phyloP scores from a whole-genome alignment of 805 yeast genomes.

The Monosporozyma siamensis region DNA sequence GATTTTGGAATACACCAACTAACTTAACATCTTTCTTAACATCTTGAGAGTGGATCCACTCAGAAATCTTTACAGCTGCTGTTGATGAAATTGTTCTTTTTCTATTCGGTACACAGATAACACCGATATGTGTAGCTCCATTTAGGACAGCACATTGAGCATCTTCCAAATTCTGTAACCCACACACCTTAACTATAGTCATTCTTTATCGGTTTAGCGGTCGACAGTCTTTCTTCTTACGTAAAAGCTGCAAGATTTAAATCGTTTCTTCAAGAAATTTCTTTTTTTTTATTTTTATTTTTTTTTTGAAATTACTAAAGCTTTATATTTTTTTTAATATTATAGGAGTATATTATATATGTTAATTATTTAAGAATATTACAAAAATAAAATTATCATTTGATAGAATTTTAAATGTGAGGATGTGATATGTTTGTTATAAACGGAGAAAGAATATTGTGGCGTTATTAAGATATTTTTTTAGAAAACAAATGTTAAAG shows the following conservation, averaged over 20 bases:
- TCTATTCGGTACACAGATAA: conserved; percentile 78
- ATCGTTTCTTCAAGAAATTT: too few relatives aligned
- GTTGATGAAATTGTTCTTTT: conserved; percentile 52
- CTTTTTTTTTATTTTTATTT: not conserved
- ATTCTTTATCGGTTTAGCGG: too few relatives aligned
- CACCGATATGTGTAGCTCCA: conserved; percentile 75
- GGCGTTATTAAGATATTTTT: not conserved
- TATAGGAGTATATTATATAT: not conserved
- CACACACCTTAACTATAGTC: conserved; percentile 61
- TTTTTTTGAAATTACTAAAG: not conserved
- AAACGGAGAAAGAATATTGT: conserved; percentile 1
- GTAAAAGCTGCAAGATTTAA: too few relatives aligned
- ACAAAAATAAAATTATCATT: conserved; percentile 1
- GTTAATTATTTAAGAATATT: conserved; percentile 1
- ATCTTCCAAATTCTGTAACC: conserved; percentile 56
- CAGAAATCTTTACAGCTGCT: conserved; percentile 40
- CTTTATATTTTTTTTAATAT: conserved; percentile 1
- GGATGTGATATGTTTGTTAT: not conserved
- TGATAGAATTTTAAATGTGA: not conserved
- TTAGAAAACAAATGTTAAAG: not conserved
- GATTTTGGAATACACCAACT: conserved; percentile 90
- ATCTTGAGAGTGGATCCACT: conserved; percentile 28
- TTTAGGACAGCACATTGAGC: conserved; percentile 59
- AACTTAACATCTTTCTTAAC: conserved; percentile 49
- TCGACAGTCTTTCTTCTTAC: too few relatives aligned